phyloP scores from a whole-genome alignment of 805 yeast genomes.

The Wickerhamiella parazyma region DNA sequence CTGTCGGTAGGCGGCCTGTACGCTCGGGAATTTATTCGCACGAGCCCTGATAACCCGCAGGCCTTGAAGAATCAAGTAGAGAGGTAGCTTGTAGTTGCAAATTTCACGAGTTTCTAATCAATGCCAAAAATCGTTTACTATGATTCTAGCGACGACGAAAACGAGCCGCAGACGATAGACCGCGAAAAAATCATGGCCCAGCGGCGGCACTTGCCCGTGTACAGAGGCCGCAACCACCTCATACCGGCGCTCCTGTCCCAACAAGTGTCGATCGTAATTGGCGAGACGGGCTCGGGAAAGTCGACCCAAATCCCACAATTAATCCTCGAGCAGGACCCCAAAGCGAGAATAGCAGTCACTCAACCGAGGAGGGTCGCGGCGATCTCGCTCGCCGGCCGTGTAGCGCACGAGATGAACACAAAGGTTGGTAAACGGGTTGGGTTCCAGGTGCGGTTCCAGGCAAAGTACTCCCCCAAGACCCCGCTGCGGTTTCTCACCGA shows the following conservation, averaged over 20 bases:
- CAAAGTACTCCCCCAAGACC: conserved; percentile 45
- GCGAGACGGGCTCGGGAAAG: conserved; percentile 97
- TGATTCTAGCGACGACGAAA: conserved; percentile 12
- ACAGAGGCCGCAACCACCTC: conserved; percentile 51
- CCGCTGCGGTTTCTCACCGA: conserved; percentile 79
- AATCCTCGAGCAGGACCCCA: conserved; percentile 33
- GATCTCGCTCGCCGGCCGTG: conserved; percentile 82
- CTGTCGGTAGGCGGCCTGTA: conserved; percentile 4
- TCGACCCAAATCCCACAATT: conserved; percentile 95
- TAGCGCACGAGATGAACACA: conserved; percentile 75
- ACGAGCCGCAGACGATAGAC: conserved; percentile 1
- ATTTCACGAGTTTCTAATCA: too few species aligned
- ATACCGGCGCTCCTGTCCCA: conserved; percentile 39
- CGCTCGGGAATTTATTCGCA: conserved; percentile 6
- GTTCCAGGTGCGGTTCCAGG: conserved; percentile 83
- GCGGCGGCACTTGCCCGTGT: conserved; percentile 60
- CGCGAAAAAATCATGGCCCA: conserved; percentile 33
- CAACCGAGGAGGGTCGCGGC: conserved; percentile 99
- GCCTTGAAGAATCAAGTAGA: too few species aligned
- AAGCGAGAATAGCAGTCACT: conserved; percentile 68
- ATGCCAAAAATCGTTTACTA: conserved; percentile 11
- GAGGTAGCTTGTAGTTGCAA: too few species aligned
- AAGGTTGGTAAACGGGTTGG: conserved; percentile 73
- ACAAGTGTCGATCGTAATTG: conserved; percentile 70
- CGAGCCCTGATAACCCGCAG: conserved; percentile 1